phyloP scores from a whole-genome alignment of 768 basidiomycete species.

The Pleurotus sapidus region DNA sequence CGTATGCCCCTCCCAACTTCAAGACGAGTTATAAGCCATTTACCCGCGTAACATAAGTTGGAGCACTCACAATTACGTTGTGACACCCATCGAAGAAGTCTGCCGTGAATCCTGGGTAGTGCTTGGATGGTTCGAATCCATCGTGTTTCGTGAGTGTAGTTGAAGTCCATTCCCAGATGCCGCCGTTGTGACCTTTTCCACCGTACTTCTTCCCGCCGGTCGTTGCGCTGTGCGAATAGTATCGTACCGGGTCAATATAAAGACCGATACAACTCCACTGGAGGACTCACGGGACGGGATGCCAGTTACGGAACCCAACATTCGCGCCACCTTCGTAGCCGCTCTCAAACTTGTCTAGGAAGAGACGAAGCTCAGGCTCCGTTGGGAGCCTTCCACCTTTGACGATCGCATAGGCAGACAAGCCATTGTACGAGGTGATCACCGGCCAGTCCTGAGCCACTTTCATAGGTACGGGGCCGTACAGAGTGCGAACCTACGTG shows the following conservation, averaged over 20 bases:
- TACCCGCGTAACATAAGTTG: conserved; percentile 5
- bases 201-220: conserved; percentile 49
- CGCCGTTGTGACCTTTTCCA: conserved; percentile 82
- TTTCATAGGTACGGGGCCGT: conserved; percentile 78
- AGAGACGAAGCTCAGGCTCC: conserved; percentile 80
- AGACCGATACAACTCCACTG: not conserved
- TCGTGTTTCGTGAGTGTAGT: conserved; percentile 69
- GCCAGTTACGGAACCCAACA: conserved; percentile 90
- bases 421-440: conserved; percentile 70
- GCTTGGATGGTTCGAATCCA: conserved; percentile 68
- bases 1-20: conserved; percentile 89
- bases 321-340: conserved; percentile 81
- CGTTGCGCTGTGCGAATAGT: conserved; percentile 50
- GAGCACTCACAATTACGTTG: conserved; percentile 73
- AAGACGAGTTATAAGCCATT: conserved; percentile 2
- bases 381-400: conserved; percentile 95
- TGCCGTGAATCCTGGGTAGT: conserved; percentile 88
- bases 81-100: conserved; percentile 94
- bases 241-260: not conserved
- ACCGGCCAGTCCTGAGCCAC: conserved; percentile 87
- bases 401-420: conserved; percentile 76
- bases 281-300: conserved; percentile 77
- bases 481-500: conserved; percentile 74
- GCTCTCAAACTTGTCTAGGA: conserved; percentile 70
- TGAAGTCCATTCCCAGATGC: conserved; percentile 98